Evolutionary conservation across 1,284 basidiomycete species (phyloP).

Genomic region (Violaceomyces palustris): DNA sequence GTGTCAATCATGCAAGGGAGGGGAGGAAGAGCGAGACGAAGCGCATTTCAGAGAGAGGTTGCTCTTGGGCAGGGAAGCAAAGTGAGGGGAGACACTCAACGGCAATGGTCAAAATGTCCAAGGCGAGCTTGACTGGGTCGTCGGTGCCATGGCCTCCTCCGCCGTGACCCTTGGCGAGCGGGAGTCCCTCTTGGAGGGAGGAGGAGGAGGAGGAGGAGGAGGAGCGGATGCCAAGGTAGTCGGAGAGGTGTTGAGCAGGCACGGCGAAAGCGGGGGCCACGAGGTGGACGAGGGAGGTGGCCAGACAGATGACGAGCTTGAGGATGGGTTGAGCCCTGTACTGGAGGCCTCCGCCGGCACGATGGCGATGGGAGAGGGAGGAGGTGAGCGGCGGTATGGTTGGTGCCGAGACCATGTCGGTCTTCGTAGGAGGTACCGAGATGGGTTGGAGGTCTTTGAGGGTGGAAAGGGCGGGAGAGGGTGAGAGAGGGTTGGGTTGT

Average conservation of each 20-base stretch:
- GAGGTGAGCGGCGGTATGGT: neutral
- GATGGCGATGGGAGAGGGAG: neutral
- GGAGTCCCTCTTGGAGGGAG: neutral
- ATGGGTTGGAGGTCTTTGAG: too few relatives aligned
- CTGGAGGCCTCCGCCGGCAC: slow-evolving; percentile 6
- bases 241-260: slow-evolving; percentile 4
- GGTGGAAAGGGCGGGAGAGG: too few relatives aligned
- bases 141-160: slow-evolving; percentile 4
- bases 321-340: slow-evolving; percentile 22
- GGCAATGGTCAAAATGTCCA: slow-evolving; percentile 39
- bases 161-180: neutral
- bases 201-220: too few relatives aligned
- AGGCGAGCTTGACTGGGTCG: slow-evolving; percentile 28
- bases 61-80: too few relatives aligned
- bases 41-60: too few relatives aligned
- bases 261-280: slow-evolving; percentile 16
- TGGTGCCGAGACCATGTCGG: too few relatives aligned
- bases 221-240: neutral
- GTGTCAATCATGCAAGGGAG: too few relatives aligned
- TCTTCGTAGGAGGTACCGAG: too few relatives aligned
- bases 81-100: too few relatives aligned
- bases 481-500: too few relatives aligned
- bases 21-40: too few relatives aligned
- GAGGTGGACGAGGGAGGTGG: slow-evolving; percentile 24
- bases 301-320: slow-evolving; percentile 18